Conservation (phyloP, 257 asterid species). For the Solanum habrochaites region DNA sequence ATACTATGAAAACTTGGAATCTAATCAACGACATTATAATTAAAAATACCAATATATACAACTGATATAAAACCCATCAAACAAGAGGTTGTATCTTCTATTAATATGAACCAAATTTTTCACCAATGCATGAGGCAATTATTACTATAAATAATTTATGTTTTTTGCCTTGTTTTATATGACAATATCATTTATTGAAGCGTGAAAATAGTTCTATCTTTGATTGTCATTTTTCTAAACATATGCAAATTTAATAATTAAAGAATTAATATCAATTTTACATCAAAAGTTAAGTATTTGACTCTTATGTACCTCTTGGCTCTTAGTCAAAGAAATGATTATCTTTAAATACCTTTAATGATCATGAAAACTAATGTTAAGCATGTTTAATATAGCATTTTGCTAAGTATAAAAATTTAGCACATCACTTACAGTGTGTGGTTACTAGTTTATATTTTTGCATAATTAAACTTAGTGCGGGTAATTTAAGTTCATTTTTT, state of each 20-base stretch:
- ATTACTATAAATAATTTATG: neutral
- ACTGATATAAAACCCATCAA: neutral
- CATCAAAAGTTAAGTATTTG: neutral
- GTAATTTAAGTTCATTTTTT: too few species aligned
- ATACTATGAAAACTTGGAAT: too few species aligned
- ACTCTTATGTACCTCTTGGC: neutral
- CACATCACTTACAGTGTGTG: neutral
- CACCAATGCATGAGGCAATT: neutral
- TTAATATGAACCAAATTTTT: neutral
- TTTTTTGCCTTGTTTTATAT: neutral
- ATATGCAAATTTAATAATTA: neutral
- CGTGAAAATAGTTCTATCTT: neutral
- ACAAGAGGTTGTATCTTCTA: neutral
- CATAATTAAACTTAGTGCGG: too few species aligned
- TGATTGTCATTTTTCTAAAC: neutral
- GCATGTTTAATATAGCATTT: neutral
- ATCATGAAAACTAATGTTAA: neutral
- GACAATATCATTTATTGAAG: neutral
- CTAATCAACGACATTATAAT: too few species aligned
- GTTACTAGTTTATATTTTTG: neutral
- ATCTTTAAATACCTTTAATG: neutral
- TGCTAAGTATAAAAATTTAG: neutral
- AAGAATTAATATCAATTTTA: neutral
- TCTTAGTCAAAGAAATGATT: neutral
- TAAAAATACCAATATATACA: too few species aligned